Base-by-base conservation (phyloP, 768 basidiomycete genomes). In the Strobilomyces echinocephalus region DNA sequence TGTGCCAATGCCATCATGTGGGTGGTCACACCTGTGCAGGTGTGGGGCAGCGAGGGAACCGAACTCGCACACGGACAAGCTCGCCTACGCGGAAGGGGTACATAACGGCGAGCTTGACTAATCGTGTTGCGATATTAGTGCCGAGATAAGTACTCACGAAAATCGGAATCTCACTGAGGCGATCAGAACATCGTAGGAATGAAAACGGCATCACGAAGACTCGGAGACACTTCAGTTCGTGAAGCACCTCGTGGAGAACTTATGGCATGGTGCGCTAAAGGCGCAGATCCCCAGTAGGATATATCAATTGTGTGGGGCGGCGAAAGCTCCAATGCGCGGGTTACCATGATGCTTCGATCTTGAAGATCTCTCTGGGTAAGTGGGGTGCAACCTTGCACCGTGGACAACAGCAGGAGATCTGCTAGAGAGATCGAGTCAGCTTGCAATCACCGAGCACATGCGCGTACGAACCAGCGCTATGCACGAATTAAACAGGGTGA, bases 1-100 rank as follows among this genome's bases (percentile, higher is more conserved):
- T 5, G 16, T 35, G 30, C 42, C 24, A 24, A 9, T 9, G 4
- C 30, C 30, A 30, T 49, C 48, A 35, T 44, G 36, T 40, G 36
- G 14, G 51, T 53, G n/a, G 20, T 26, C 31, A 35, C 39, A 36
- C 57, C 55, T 54, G 54, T 60, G 56, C 51, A 53, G 39, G 46
- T 59, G 61, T 54, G 61, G 56, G 62, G 60, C 54, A 60, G 31
- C 49, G 39, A 51, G 48, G 47, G 40, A 55, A 49, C 5, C 31
- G 12, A 33, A 36, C 54, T 58, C 55, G 46, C 63, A 65, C 38
- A 48, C 48, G 24, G 26, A 20, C 26, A 38, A 34, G 18, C 15
- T 44, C 40, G 39, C 52, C 20, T 39, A 30, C 53, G 47, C 26
- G 43, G 24, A 24, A 24, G 24, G 24, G 24, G 24, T 24, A 24